phyloP scores from a whole-genome alignment of 2,329 filamentous ascomycete species.

The Fusarium domesticum region DNA sequence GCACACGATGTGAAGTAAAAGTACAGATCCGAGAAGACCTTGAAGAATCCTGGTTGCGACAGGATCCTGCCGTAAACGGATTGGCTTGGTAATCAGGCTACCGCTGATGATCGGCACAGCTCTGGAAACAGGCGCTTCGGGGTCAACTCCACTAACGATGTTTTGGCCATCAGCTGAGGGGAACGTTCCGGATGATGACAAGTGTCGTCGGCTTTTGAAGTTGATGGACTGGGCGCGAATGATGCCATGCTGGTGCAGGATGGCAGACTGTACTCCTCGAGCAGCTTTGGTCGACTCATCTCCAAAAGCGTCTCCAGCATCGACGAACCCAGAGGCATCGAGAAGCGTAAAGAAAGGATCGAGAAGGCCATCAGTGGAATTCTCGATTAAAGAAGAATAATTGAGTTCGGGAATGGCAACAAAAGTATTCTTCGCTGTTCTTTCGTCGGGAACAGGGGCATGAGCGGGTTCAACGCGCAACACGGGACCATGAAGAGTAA shows the following conservation, averaged over 20 bases:
- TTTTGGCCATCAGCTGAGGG: constrained; percentile 15
- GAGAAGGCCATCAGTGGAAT: constrained; percentile 28
- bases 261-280: constrained; percentile 30
- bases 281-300: constrained; percentile 11
- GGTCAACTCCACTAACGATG: constrained; percentile 24
- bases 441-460: constrained; percentile 30
- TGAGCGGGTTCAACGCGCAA: constrained; percentile 29
- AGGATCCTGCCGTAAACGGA: constrained; percentile 30
- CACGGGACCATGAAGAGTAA: constrained; percentile 21
- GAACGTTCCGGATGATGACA: constrained; percentile 19
- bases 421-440: constrained; percentile 15
- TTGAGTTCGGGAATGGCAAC: constrained; percentile 27
- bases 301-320: constrained; percentile 27
- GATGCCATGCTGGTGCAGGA: constrained; percentile 36
- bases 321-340: constrained; percentile 33
- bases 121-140: constrained; percentile 21
- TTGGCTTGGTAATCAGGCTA: constrained; percentile 10
- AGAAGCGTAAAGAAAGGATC: constrained; percentile 38
- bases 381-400: constrained; percentile 31
- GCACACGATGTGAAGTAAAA: constrained; percentile 27
- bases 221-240: constrained; percentile 37
- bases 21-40: constrained; percentile 29
- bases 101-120: constrained; percentile 24
- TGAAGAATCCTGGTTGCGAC: constrained; percentile 36
- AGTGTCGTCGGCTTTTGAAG: constrained; percentile 25